Percentiles rank a stretch among this genome's conserved stretches.
Evolutionary conservation across 139 green algal species (phyloP).

Genomic region (Chlorella sp.): DNA sequence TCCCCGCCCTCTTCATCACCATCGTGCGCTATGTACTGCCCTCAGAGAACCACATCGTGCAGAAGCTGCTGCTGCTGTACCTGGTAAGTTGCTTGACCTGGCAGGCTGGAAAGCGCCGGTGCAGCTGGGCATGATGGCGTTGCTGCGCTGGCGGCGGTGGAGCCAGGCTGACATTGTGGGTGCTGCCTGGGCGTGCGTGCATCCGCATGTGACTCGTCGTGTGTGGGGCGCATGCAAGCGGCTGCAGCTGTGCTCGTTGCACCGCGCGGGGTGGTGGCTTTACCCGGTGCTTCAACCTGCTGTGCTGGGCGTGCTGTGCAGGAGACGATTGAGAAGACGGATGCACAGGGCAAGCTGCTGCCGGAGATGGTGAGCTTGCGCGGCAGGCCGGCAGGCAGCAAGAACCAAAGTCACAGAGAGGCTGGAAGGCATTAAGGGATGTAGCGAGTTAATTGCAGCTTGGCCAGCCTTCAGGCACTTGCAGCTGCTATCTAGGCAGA

Average conservation of each 20-base stretch:
- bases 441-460: background rate
- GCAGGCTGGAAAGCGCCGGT: background rate
- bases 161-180: background rate
- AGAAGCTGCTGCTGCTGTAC: conserved; percentile 99
- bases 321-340: conserved; percentile 99
- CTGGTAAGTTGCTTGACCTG: conserved; percentile 67
- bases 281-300: background rate
- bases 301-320: conserved; percentile 43
- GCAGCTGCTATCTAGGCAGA: background rate
- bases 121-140: background rate
- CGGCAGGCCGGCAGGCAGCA: background rate
- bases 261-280: no score
- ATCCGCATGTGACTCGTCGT: background rate
- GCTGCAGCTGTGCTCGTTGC: no score
- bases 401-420: background rate
- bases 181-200: background rate
- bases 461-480: background rate
- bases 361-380: conserved; percentile 92
- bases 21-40: conserved; percentile 99
- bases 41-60: conserved; percentile 96
- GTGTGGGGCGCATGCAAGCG: no score
- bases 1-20: conserved; percentile 98
- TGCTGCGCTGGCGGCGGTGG: background rate
- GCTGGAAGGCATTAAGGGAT: no score
- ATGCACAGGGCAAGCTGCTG: conserved; percentile 93